Percentiles rank a stretch among this genome's conserved stretches.
phyloP scores from a whole-genome alignment of 1,284 basidiomycete species.

The Cutaneotrichosporon cyanovorans region DNA sequence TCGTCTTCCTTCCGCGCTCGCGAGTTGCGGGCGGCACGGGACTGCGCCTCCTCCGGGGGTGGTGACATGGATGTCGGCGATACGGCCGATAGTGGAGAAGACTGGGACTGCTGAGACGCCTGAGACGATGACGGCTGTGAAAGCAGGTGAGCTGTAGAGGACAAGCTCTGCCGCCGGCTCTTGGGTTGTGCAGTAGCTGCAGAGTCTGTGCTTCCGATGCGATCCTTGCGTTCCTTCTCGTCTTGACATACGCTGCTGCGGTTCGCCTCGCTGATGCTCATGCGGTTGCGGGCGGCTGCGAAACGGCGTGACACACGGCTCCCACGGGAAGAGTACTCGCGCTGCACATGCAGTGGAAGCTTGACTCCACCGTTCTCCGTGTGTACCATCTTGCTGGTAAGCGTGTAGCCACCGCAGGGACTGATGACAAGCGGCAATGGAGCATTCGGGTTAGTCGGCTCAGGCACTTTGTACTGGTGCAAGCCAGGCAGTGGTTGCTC shows the following conservation, averaged over 20 bases:
- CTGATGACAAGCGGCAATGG: slow-evolving; percentile 5
- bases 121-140: no score
- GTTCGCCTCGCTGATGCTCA: slow-evolving; percentile 1
- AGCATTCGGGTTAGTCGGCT: neutral
- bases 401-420: slow-evolving; percentile 10
- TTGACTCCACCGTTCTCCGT: slow-evolving; percentile 43
- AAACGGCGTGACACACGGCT: slow-evolving; percentile 13
- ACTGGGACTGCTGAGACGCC: neutral
- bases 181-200: slow-evolving; percentile 2
- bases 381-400: slow-evolving; percentile 36
- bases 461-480: neutral
- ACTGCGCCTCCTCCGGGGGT: slow-evolving; percentile 6
- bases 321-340: slow-evolving; percentile 8
- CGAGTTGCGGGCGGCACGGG: slow-evolving; percentile 3
- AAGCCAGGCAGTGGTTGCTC: slow-evolving; percentile 19
- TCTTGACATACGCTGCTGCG: no score
- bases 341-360: slow-evolving; percentile 15
- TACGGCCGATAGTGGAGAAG: neutral
- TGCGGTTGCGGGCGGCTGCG: slow-evolving; percentile 13
- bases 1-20: slow-evolving; percentile 21
- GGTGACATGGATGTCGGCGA: neutral
- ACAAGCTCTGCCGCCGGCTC: neutral
- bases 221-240: slow-evolving; percentile 2
- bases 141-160: no score
- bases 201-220: slow-evolving; percentile 15